Evolutionary conservation across 371 early-diverging fungal species (phyloP).

Genomic region (Apophysomyces variabilis): DNA sequence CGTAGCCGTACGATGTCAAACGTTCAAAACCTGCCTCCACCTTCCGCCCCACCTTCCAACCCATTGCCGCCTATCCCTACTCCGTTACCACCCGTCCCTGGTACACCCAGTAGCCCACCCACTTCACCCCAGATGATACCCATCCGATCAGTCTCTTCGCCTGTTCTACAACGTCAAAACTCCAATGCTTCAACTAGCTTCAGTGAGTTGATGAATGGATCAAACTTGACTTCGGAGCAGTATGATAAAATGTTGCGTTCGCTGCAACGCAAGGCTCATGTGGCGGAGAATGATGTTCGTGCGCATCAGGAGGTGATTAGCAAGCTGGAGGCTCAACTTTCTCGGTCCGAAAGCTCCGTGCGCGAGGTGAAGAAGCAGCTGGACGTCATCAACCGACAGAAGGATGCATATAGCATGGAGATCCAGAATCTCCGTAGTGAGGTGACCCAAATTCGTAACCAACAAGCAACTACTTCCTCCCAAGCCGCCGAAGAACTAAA

Average conservation of each 20-base stretch:
- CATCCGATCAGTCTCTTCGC: background rate
- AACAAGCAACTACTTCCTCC: conserved; percentile 6
- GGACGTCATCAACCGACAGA: conserved; percentile 43
- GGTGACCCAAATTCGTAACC: conserved; percentile 33
- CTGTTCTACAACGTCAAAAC: conserved; percentile 26
- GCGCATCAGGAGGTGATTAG: conserved; percentile 51
- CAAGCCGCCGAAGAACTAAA: conserved; percentile 27
- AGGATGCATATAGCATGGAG: conserved; percentile 43
- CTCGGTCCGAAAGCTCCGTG: conserved; percentile 44
- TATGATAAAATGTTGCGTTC: conserved; percentile 54
- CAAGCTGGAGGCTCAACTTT: conserved; percentile 45
- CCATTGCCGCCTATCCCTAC: conserved; percentile 57
- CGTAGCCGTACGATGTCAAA: conserved; percentile 22
- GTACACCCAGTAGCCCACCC: conserved; percentile 14
- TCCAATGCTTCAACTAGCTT: conserved; percentile 30
- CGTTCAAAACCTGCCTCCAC: conserved; percentile 34
- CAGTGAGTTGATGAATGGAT: conserved; percentile 24
- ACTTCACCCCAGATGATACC: conserved; percentile 12
- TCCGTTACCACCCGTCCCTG: conserved; percentile 33
- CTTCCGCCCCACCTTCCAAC: conserved; percentile 53
- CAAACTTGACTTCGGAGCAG: conserved; percentile 43
- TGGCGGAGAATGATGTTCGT: conserved; percentile 43
- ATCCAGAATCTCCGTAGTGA: conserved; percentile 46
- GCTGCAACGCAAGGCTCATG: conserved; percentile 48
- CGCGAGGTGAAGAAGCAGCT: conserved; percentile 46